A percentile compares a stretch with the other conserved stretches of the same genome.
These are phyloP conservation scores for Boletus smithii DNA, from an alignment of 1,284 basidiomycete species.

Conservation along the genomic window DNA sequence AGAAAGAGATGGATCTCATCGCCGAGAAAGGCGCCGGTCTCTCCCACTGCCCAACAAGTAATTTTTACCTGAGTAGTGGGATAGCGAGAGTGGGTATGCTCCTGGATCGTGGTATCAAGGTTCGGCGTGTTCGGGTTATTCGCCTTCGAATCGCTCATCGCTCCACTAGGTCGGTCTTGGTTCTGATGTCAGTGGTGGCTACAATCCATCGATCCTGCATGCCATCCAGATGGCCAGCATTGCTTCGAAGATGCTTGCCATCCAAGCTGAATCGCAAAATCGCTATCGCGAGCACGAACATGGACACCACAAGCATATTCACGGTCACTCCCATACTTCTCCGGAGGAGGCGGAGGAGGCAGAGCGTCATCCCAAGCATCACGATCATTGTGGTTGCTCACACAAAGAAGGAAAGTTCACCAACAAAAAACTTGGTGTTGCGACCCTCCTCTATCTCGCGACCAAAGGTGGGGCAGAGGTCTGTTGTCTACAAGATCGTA, in stretches of 20 bases:
- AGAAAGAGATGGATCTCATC: slow-evolving; percentile 74
- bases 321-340: background rate
- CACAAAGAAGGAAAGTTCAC: slow-evolving; percentile 42
- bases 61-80: slow-evolving; percentile 87
- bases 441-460: slow-evolving; percentile 85
- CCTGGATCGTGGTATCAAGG: slow-evolving; percentile 85
- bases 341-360: slow-evolving; percentile 5
- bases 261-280: slow-evolving; percentile 32
- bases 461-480: slow-evolving; percentile 90
- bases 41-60: slow-evolving; percentile 91
- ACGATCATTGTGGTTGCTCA: background rate
- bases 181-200: slow-evolving; percentile 91
- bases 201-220: slow-evolving; percentile 79
- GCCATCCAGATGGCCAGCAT: slow-evolving; percentile 80
- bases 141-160: slow-evolving; percentile 6
- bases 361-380: slow-evolving; percentile 1
- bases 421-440: slow-evolving; percentile 64
- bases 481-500: slow-evolving; percentile 63
- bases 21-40: slow-evolving; percentile 69
- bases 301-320: slow-evolving; percentile 3
- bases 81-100: slow-evolving; percentile 76
- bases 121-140: slow-evolving; percentile 31
- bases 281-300: slow-evolving; percentile 2
- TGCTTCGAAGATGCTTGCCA: slow-evolving; percentile 72
- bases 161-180: slow-evolving; percentile 74